Percentiles rank a stretch among this genome's conserved stretches.
phyloP scores from a whole-genome alignment of 2,329 filamentous ascomycete genomes.

The Apiospora rasikravindrae region DNA sequence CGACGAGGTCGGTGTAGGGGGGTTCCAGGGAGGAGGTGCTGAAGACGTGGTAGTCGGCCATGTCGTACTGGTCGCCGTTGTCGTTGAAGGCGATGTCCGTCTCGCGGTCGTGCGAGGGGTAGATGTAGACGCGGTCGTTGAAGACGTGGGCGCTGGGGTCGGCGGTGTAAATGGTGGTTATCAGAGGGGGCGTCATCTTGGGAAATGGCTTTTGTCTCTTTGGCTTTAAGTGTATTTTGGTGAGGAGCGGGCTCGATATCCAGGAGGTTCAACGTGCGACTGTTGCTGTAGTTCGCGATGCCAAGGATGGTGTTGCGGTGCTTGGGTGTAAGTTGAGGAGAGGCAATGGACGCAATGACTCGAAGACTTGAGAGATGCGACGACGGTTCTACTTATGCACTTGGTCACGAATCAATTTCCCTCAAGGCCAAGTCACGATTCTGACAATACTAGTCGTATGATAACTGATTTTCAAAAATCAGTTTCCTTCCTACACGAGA shows the following conservation, averaged over 20 bases:
- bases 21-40: slow-evolving; percentile 57
- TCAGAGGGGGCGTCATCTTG: slow-evolving; percentile 64
- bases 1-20: slow-evolving; percentile 62
- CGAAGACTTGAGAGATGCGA: not conserved
- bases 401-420: not conserved
- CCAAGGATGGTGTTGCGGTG: slow-evolving; percentile 33
- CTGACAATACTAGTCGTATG: not conserved
- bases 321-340: slow-evolving; percentile 30
- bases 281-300: not conserved
- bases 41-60: slow-evolving; percentile 84
- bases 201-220: not conserved
- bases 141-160: slow-evolving; percentile 84
- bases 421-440: not conserved
- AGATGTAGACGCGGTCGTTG: slow-evolving; percentile 76
- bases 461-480: not conserved
- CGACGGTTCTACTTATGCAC: not conserved
- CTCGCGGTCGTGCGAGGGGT: slow-evolving; percentile 80
- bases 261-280: not conserved
- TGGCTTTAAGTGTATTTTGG: not conserved
- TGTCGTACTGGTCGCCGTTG: slow-evolving; percentile 86
- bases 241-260: no score
- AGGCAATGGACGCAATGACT: not conserved
- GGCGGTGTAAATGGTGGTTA: slow-evolving; percentile 78
- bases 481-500: not conserved
- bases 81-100: slow-evolving; percentile 78